Evolutionary conservation across 768 basidiomycete genomes (phyloP).

Genomic region (Serendipita sp.): DNA sequence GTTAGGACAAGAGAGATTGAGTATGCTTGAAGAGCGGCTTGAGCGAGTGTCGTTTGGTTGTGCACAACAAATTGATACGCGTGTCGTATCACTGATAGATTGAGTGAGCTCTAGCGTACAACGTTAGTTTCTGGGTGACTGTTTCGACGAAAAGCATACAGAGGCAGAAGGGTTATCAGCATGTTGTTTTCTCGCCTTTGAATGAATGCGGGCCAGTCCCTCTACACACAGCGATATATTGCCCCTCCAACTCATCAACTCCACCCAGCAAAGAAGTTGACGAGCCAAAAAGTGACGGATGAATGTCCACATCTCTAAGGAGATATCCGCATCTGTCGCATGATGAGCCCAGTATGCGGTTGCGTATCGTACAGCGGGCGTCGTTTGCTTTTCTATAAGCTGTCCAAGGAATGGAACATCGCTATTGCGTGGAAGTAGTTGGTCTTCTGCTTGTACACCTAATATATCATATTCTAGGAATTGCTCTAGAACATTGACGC

Average conservation of each 20-base stretch:
- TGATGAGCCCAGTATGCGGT: neutral
- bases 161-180: neutral
- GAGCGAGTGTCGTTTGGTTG: neutral
- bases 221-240: neutral
- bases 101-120: neutral
- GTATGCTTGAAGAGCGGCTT: neutral
- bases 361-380: neutral
- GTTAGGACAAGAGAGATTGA: neutral
- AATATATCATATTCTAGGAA: neutral
- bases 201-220: neutral
- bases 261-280: neutral
- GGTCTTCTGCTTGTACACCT: neutral
- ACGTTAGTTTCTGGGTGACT: neutral
- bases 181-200: neutral
- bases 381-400: neutral
- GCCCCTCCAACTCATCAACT: constrained; percentile 1
- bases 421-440: neutral
- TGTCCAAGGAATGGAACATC: neutral
- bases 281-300: neutral
- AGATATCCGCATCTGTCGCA: neutral
- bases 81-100: neutral
- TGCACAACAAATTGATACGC: neutral
- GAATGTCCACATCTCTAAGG: neutral
- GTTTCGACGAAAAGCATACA: neutral
- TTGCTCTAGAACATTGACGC: neutral